Evolutionary conservation across 495 filamentous ascomycete species (phyloP).

Genomic region (Immersiella caudata): DNA sequence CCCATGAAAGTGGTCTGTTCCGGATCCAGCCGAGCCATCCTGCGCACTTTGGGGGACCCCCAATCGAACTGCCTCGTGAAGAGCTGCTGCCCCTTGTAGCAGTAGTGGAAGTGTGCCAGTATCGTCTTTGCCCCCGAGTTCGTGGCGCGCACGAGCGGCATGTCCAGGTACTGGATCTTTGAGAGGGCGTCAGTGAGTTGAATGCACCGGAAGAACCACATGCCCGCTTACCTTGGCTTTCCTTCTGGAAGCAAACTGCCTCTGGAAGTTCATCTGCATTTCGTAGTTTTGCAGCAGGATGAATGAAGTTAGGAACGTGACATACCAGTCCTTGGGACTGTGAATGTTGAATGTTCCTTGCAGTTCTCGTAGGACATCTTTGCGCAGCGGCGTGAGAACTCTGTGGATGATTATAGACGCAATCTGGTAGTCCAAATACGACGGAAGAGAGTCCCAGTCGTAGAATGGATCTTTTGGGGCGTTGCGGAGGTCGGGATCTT

Average conservation of each 20-base stretch:
- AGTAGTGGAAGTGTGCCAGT: conserved; percentile 48
- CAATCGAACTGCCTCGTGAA: conserved; percentile 41
- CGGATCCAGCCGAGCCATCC: conserved; percentile 42
- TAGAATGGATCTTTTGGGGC: conserved; percentile 36
- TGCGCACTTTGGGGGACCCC: conserved; percentile 31
- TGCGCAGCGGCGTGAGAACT: conserved; percentile 37
- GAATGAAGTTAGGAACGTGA: conserved; percentile 40
- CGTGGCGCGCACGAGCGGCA: conserved; percentile 44
- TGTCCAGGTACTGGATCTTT: conserved; percentile 43
- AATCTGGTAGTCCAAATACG: conserved; percentile 45
- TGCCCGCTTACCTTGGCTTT: conserved; percentile 27
- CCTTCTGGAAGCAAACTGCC: conserved; percentile 37
- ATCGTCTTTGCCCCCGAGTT: conserved; percentile 48
- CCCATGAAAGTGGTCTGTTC: conserved; percentile 40
- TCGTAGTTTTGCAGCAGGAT: conserved; percentile 49
- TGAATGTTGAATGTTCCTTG: conserved; percentile 38
- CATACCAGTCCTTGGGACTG: conserved; percentile 42
- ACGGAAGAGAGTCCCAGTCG: conserved; percentile 38
- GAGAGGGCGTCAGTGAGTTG: neutral
- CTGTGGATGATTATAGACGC: conserved; percentile 44
- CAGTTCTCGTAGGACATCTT: conserved; percentile 35
- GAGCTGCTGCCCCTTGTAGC: conserved; percentile 43
- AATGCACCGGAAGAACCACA: too few species aligned
- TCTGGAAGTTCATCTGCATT: conserved; percentile 40
- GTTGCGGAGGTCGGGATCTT: conserved; percentile 31